Conservation (phyloP, 1,284 basidiomycete species). For the Boletus sp. region DNA sequence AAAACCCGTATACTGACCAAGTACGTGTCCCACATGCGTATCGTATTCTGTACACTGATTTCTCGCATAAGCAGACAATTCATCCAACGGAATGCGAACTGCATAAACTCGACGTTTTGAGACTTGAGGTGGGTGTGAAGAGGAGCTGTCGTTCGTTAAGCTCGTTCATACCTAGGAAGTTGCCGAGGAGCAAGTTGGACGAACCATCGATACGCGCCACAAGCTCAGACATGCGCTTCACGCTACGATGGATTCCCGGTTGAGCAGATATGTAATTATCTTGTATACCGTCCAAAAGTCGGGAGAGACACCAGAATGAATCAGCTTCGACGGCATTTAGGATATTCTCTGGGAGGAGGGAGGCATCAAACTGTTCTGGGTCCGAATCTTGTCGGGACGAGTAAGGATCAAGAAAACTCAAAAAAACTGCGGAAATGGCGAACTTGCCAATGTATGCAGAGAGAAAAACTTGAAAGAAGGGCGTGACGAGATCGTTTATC, state of each 20-base stretch:
- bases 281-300: constrained; percentile 91
- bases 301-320: constrained; percentile 94
- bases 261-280: constrained; percentile 96
- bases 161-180: background rate
- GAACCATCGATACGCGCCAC: constrained; percentile 88
- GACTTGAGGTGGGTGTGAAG: constrained; percentile 78
- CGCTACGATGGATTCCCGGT: constrained; percentile 90
- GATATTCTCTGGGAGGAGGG: constrained; percentile 62
- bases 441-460: constrained; percentile 82
- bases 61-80: constrained; percentile 96
- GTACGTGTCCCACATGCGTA: constrained; percentile 99
- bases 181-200: constrained; percentile 2
- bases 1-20: constrained; percentile 53
- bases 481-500: constrained; percentile 94
- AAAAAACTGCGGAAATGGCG: constrained; percentile 5
- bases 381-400: constrained; percentile 60
- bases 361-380: constrained; percentile 82
- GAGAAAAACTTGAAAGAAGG: constrained; percentile 92
- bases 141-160: constrained; percentile 51
- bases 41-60: constrained; percentile 90
- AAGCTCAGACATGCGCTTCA: constrained; percentile 88
- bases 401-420: constrained; percentile 6
- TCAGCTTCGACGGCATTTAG: constrained; percentile 90
- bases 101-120: constrained; percentile 96
- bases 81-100: constrained; percentile 99